phyloP scores from a whole-genome alignment of 140 eudicot genomes.

The Erigeron philadelphicus region DNA sequence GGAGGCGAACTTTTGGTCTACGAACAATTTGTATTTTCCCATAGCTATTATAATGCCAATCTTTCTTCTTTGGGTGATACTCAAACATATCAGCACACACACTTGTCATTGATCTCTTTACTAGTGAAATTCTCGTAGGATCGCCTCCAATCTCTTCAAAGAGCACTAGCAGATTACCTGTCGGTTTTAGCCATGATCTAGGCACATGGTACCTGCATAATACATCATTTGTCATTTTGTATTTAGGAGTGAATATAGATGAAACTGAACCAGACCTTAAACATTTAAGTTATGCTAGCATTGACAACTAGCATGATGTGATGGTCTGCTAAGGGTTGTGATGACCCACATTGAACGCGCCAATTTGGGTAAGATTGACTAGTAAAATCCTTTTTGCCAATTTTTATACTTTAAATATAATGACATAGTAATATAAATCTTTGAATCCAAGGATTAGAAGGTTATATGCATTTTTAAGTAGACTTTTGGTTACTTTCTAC shows the following conservation, averaged over 20 bases:
- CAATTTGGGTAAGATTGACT: neutral
- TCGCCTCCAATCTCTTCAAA: constrained; percentile 93
- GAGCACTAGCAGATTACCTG: constrained; percentile 60
- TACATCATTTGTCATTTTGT: constrained; percentile 1
- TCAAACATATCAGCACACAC: constrained; percentile 76
- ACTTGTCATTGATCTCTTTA: constrained; percentile 62
- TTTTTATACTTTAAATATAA: neutral
- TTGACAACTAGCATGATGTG: too few relatives aligned
- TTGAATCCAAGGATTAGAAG: neutral
- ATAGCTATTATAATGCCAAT: constrained; percentile 55
- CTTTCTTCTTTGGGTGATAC: constrained; percentile 46
- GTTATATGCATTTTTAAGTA: neutral
- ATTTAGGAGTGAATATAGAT: neutral
- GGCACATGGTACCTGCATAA: constrained; percentile 89
- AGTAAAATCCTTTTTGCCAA: neutral
- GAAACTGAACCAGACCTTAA: neutral
- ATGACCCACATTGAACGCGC: neutral
- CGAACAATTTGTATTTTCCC: constrained; percentile 44
- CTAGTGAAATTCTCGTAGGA: constrained; percentile 60
- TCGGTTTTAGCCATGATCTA: constrained; percentile 85
- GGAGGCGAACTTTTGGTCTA: constrained; percentile 67
- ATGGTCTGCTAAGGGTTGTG: neutral
- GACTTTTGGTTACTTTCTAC: neutral
- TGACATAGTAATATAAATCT: neutral
- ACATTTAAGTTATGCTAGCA: neutral